Base-by-base conservation (phyloP, 2,329 filamentous ascomycete genomes). In the Epichloe festucae region DNA sequence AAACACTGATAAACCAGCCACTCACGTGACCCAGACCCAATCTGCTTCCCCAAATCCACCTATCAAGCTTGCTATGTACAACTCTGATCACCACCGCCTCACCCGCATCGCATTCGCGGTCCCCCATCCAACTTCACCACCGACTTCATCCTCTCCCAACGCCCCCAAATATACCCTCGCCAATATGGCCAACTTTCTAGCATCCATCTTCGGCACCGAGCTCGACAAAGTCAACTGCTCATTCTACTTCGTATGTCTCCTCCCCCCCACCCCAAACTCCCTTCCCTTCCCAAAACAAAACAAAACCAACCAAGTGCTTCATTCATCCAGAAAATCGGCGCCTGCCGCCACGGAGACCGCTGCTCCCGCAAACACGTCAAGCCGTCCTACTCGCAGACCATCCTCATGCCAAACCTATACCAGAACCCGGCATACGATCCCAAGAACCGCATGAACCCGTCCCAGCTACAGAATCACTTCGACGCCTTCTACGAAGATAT, bases 401-500 rank as follows among this genome's bases (percentile, higher is more conserved):
- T 98, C 70, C 85, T 98, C 59, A 89, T 98, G 67, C 93, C 93
- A 46, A 96, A 95, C 71, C 87, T 98, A 62, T 98, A 98, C 78
- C 93, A 97, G 72, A 98, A 98, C 77, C 93, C 93, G 11, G 89
- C 89, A 57, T 95, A 95, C 80, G 90, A 97, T 70, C 84, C 87
- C 46, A 94, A 95, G 75, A 93, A 84, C 77, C 93, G 90, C 73
- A 95, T 98, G 87, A 96, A 95, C 73, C 75, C 89, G 6, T 85
- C 82, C 60, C 93, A 98, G 76, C 85, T 97, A 67, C 91, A 96
- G 72, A 95, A 95, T 75, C 93, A 98, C 79, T 98, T 98, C 67
- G 93, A 98, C 71, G 93, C 93, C 64, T 98, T 98, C 71, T 98
- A 98, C 77, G 93, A 98, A 75, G 93, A 98, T 69, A 89, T 98